Base-by-base conservation (phyloP, 2,329 filamentous ascomycete genomes). In the Arthroderma uncinatum region DNA sequence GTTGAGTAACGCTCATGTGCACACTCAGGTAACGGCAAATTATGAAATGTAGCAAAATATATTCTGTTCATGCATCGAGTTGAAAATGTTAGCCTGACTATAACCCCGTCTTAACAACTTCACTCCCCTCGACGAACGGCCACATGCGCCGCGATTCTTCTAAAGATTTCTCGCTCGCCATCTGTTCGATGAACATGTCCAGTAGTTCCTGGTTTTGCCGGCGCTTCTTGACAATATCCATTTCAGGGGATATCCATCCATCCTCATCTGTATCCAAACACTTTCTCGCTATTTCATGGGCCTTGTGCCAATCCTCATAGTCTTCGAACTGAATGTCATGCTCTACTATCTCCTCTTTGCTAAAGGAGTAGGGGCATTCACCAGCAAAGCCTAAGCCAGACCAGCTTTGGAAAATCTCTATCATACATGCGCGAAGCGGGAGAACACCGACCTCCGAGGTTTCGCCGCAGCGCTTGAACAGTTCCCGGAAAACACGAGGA, bases 201-300 rank as follows among this genome's bases (percentile, higher is more conserved):
- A 48, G 23, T 25, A 48, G 44, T 28, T 48, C 44, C 12, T 30
- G 21, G 44, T 48, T 48, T 14, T 48, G 44, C 4, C 25, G 21
- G 44, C 44, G 44, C 14, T 48, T 48, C 44, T 28, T 52, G 12
- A 14, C 23, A 8, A 53, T 34, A 60, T 72, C 67, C 36, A 69
- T 6, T 30, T 65, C 58, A 12, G 68, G 71, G 5, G 64, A 44
- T 14, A 71, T 62, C 68, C 69, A 74, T 9, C 69, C 69, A 50
- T 73, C 70, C 0, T 62, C 62, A 62, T 73, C 70, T 0, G 69
- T 69, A 54, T 61, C 60, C 2, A 73, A 61, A 52, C 60, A 61
- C 42, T 68, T 62, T 54, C 61, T 56, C 3, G 65, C 69, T 33
- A 56, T 40, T 3, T 56, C 57, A 2, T 56, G 55, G 6, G 47